Evolutionary conservation across 228 moss, liverwort and hornwort genomes (phyloP).

Genomic region (Sphagnum magellanicum): DNA sequence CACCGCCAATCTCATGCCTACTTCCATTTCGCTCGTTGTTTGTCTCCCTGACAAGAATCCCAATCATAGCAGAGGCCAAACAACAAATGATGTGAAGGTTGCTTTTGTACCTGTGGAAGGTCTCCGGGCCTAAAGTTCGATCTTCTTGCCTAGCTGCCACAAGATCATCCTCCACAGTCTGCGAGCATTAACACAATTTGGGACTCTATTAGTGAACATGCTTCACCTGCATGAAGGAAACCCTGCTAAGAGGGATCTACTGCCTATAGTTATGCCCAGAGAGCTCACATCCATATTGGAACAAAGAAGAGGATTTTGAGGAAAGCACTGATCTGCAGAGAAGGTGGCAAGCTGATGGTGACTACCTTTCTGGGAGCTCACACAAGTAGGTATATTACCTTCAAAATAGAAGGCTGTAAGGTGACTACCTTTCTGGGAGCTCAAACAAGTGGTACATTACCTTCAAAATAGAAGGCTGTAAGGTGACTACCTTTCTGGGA

Average conservation of each 20-base stretch:
- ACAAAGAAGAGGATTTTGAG: no score
- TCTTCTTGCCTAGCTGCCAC: conserved; percentile 65
- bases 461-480: conserved; percentile 65
- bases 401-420: conserved; percentile 56
- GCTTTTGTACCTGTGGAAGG: conserved; percentile 50
- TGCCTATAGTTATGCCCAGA: neutral
- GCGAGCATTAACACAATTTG: conserved; percentile 4
- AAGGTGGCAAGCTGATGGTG: neutral
- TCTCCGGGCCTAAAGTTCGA: conserved; percentile 48
- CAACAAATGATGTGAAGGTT: no score
- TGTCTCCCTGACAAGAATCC: neutral
- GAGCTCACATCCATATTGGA: neutral
- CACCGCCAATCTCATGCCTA: neutral
- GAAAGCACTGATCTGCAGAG: neutral
- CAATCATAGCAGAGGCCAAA: no score
- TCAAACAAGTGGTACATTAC: conserved; percentile 5
- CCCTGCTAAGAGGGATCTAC: no score
- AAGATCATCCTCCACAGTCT: conserved; percentile 69
- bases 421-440: neutral
- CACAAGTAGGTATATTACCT: conserved; percentile 19
- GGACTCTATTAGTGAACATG: neutral
- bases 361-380: neutral
- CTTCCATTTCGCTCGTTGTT: neutral
- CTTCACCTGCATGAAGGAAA: no score
- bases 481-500: neutral